Evolutionary conservation across 768 basidiomycete genomes (phyloP), one percentile per base, ranked within the genome.

Genomic region (Phlebiopsis gigantea): DNA sequence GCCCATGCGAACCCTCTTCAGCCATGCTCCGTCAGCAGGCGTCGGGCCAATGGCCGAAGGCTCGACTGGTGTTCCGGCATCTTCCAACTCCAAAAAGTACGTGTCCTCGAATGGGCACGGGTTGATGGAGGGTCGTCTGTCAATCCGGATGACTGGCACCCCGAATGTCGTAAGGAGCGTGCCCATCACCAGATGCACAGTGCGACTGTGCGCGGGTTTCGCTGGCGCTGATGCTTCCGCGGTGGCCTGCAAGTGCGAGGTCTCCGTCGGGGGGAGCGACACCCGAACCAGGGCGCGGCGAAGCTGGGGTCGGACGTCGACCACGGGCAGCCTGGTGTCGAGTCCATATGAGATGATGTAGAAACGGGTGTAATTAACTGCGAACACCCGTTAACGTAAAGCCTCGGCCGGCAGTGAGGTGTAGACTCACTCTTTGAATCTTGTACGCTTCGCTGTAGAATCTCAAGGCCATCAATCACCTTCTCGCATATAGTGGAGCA

Each of bases 301-400:
- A 25, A 63, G 65, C n/a, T 55, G 47, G 6, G 57, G 60, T 3
- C 56, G 46, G 6, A 39, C 26, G 24, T 7, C 46, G 14, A 54
- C 41, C 44, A 59, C 57, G 1, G 75, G 73, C 25, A 73, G 58
- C 9, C 61, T 59, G 9, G 60, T 57, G 3, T 74, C 65, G 31
- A 62, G 63, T 14, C 74, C 71, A 28, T 72, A 67, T 3, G 78
- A 72, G 56, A 88, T 61, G 46, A 88, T 70, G 62, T 80, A 87
- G 70, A 90, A 90, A 42, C 87, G 80, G 5, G 88, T 90, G 51
- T 74, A 80, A 61, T 90, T 89, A 19, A 69, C 88, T 89, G n/a
- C n/a, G n/a, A n/a, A 47, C 0, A 30, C 30, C 26, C 9, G 24
- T 47, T 15, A 47, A 26, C 4, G 46, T 26, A 47, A 22, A 25